Base-by-base conservation (phyloP, 2,329 filamentous ascomycete genomes). In the Colletotrichum karsti region DNA sequence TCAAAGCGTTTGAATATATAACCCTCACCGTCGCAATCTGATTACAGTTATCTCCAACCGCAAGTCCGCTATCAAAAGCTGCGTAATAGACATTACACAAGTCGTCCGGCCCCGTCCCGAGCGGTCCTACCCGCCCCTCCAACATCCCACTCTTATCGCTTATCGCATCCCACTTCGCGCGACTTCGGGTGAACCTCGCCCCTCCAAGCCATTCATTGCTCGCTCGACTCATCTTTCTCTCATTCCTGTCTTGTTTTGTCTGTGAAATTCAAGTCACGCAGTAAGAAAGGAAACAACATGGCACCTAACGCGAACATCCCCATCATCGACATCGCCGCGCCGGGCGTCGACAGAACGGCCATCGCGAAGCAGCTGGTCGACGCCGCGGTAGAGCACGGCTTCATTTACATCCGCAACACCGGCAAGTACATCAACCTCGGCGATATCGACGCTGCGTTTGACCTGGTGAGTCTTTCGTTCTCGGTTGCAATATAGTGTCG, bases 361-460 rank as follows among this genome's bases (percentile, higher is more conserved):
- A 81, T 90, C 20, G 92, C 92, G 57, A 88, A 88, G 62, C 87
- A 90, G 70, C 86, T 98, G 44, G 89, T 98, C 44, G 87, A 92
- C 69, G 95, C 95, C 1, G 95, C 94, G 2, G 88, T 90, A 39
- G 90, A 91, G 60, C 92, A 94, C 80, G 95, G 95, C 69, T 98
- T 98, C 79, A 88, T 98, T 69, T 98, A 96, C 77, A 90, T 98
- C 74, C 91, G 90, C 75, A 95, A 93, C 75, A 86, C 89, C 22
- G 91, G 90, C 46, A 84, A 85, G 12, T 89, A 92, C 68, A 93
- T 98, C 53, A 83, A 91, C 0, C 80, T 85, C 0, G 80, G 86
- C 28, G 87, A 91, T 59, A 89, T 98, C 42, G 85, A 92, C 9
- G 82, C 84, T 48, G 91, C 92, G 8, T 98, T 98, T 82, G 81